phyloP scores from a whole-genome alignment of 805 yeast genomes.

The Candida argentea region DNA sequence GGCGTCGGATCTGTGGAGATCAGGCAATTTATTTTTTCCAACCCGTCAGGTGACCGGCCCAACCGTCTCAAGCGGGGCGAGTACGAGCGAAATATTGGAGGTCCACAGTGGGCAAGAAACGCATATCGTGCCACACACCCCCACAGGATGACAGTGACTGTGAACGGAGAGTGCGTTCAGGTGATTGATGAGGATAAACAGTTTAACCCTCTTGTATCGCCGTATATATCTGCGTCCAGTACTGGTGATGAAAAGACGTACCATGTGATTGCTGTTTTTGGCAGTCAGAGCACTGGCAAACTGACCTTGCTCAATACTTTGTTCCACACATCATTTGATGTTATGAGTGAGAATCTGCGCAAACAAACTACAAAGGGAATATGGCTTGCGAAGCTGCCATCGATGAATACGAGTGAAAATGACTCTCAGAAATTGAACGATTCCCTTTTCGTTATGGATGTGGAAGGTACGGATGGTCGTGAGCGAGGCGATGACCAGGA shows the following conservation, averaged over 20 bases:
- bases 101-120: too few species aligned
- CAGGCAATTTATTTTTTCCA: too few species aligned
- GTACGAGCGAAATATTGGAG: too few species aligned
- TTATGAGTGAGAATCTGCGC: slow-evolving; percentile 80
- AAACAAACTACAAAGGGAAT: slow-evolving; percentile 66
- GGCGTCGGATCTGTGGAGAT: too few species aligned
- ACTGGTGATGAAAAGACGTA: slow-evolving; percentile 67
- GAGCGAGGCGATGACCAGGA: slow-evolving; percentile 98
- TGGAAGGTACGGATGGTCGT: slow-evolving; percentile 98
- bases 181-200: slow-evolving; percentile 51
- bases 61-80: too few species aligned
- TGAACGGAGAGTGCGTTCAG: slow-evolving; percentile 45
- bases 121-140: too few species aligned
- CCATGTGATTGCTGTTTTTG: slow-evolving; percentile 91
- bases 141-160: too few species aligned
- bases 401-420: slow-evolving; percentile 14
- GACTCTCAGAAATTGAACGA: slow-evolving; percentile 6
- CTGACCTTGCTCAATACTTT: slow-evolving; percentile 81
- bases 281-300: slow-evolving; percentile 95
- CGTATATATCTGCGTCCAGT: slow-evolving; percentile 22
- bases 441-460: slow-evolving; percentile 77
- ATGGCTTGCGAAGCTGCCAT: slow-evolving; percentile 34
- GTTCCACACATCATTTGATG: slow-evolving; percentile 82
- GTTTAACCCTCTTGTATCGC: slow-evolving; percentile 32
- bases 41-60: too few species aligned